A percentile compares a stretch with the other conserved stretches of the same genome.
Evolutionary conservation across 2,329 filamentous ascomycete genomes (phyloP).

Genomic region (Calonectria crousiana): DNA sequence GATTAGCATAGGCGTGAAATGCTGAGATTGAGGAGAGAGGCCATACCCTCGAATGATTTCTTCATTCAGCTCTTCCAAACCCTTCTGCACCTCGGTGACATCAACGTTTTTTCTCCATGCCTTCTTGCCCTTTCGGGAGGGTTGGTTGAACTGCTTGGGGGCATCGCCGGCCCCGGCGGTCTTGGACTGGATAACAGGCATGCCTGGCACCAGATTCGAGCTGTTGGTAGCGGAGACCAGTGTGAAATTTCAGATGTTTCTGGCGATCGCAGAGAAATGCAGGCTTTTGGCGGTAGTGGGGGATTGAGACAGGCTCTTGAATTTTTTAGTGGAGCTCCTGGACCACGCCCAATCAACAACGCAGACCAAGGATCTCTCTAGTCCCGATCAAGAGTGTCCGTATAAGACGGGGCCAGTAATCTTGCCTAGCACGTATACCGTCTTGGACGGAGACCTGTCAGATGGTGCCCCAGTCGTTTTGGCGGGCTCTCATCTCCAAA

Average conservation of each 20-base stretch:
- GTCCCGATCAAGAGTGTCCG: conserved; percentile 13
- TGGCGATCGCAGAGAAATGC: conserved; percentile 30
- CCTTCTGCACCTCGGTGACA: conserved; percentile 85
- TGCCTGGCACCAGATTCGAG: conserved; percentile 46
- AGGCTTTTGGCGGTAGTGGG: conserved; percentile 38
- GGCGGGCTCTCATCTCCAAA: conserved; percentile 30
- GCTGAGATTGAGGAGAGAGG: not conserved
- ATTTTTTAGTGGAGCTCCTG: conserved; percentile 45
- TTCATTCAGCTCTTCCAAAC: conserved; percentile 85
- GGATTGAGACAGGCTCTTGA: conserved; percentile 38
- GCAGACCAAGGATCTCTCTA: conserved; percentile 20
- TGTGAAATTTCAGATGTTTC: conserved; percentile 27
- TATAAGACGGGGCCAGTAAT: conserved; percentile 24
- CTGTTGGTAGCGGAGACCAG: conserved; percentile 28
- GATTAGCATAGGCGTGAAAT: conserved; percentile 28
- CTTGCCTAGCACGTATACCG: conserved; percentile 44
- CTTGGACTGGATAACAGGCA: conserved; percentile 66
- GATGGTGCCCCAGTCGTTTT: conserved; percentile 9
- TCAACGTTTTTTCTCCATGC: conserved; percentile 99
- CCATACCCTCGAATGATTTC: conserved; percentile 90
- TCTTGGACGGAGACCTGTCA: conserved; percentile 31
- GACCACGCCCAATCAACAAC: conserved; percentile 5
- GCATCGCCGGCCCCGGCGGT: conserved; percentile 65
- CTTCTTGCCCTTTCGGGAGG: conserved; percentile 97
- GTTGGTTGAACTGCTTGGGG: conserved; percentile 86